A percentile compares a stretch with the other conserved stretches of the same genome.
These are phyloP conservation scores for Ceratobasidium sp. DNA, from an alignment of 1,284 basidiomycete genomes.

Conservation along the genomic window DNA sequence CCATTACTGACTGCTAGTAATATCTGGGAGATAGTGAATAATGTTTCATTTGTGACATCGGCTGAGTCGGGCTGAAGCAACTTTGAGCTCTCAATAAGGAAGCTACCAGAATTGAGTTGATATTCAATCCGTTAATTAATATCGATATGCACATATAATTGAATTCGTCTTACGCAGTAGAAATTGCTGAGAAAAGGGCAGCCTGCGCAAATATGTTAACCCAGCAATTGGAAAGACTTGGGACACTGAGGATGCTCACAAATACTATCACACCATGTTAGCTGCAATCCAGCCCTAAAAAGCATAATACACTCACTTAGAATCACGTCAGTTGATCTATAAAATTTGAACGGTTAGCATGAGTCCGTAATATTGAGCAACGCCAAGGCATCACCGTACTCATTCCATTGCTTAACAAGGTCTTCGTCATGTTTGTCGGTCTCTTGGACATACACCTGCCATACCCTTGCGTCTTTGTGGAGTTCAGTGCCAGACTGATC, in stretches of 20 bases:
- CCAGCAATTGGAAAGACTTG: neutral
- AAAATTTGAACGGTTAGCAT: no score
- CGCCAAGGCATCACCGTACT: no score
- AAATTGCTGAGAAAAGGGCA: constrained; percentile 24
- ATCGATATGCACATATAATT: neutral
- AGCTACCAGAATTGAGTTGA: neutral
- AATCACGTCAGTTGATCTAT: constrained; percentile 10
- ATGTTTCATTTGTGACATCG: neutral
- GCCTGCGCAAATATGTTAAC: neutral
- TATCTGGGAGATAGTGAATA: neutral
- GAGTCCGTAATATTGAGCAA: no score
- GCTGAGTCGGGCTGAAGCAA: constrained; percentile 1
- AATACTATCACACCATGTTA: neutral
- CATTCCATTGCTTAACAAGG: neutral
- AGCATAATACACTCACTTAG: neutral
- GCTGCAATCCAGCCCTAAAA: neutral
- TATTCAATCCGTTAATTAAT: neutral
- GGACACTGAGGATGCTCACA: neutral
- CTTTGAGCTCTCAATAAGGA: constrained; percentile 5
- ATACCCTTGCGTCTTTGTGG: neutral
- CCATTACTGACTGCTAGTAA: neutral
- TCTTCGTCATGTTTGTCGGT: neutral
- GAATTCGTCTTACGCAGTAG: neutral
- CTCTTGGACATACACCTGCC: constrained; percentile 4
- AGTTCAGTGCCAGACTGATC: neutral